Conservation (phyloP, 2,329 filamentous ascomycete genomes). For the Chrysoporthe puriensis region DNA sequence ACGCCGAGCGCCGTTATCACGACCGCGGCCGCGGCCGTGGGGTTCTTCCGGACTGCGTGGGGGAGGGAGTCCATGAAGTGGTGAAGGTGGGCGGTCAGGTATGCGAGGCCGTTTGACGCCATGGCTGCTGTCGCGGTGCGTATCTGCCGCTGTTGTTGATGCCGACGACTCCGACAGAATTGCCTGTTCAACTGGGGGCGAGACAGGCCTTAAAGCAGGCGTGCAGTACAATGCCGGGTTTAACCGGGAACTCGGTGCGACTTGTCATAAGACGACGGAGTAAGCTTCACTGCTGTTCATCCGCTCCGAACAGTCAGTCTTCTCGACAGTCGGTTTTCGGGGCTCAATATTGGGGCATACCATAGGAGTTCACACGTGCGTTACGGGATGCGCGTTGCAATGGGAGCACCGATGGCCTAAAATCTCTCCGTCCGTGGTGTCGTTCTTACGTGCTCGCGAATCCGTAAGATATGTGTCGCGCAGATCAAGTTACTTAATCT, state of each 20-base stretch:
- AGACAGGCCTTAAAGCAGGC: no score
- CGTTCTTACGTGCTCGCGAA: no score
- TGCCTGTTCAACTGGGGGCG: no score
- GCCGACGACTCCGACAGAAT: no score
- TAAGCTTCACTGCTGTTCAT: background rate
- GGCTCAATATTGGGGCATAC: background rate
- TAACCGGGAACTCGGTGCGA: background rate
- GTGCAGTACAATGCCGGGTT: background rate
- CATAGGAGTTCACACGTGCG: no score
- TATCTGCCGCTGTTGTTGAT: background rate
- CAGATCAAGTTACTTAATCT: no score
- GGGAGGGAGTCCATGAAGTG: slow-evolving; percentile 9
- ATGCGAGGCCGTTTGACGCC: slow-evolving; percentile 9
- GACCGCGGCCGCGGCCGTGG: slow-evolving; percentile 14
- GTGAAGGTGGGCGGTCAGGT: slow-evolving; percentile 18
- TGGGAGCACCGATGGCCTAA: no score
- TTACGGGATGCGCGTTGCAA: no score
- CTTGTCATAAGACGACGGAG: background rate
- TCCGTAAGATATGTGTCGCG: no score
- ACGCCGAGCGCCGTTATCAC: slow-evolving; percentile 19
- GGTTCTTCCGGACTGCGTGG: slow-evolving; percentile 2
- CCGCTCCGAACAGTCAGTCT: background rate
- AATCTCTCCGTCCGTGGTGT: no score
- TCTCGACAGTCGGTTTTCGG: background rate
- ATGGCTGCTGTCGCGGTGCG: background rate